Evolutionary conservation across 805 yeast species (phyloP), one percentile per base, ranked within the genome.

Genomic region (Kuraishia cidri): DNA sequence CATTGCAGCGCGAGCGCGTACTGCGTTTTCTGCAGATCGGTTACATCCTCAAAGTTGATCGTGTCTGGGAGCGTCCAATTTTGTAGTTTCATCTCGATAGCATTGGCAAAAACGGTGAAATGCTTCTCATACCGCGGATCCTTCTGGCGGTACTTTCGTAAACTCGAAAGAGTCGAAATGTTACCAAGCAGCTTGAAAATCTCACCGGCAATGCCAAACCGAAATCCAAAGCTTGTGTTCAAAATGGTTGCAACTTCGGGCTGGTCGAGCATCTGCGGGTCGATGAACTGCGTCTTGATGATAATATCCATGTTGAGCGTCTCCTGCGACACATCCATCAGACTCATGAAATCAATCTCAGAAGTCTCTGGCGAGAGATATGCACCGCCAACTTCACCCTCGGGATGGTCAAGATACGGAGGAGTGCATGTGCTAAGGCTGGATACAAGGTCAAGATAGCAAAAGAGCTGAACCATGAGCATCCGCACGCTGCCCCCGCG

Each of bases 141-240:
- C 13, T 38, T 34, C 21, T 37, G 33, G 11, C 55, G 33, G 6
- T 27, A 31, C 13, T 32, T 27, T 31, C 56, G 34, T 9, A 47
- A 29, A 32, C 53, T 46, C 2, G 56, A 43, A 11, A 50, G 32
- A 4, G 56, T 48, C 5, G 52, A 46, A 11, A 50, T 50, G 31
- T 46, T 48, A 5, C 56, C 56, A 38, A 50, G 37, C 3, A 38
- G 41, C n/a, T 42, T 51, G 41, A 45, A 49, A 6, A 51, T 44
- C 24, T 52, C 54, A 3, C 57, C 57, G 6, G 50, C 54, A 11
- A 52, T 46, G 6, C 57, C 57, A 34, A 47, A 49, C 29, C 41
- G 46, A 36, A 52, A 50, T 4, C 55, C 55, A 29, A 49, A 43
- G 22, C 45, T 48, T 28, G 42, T 39, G 33, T 50, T 49, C 11